Percentiles rank a stretch among this genome's conserved stretches.
Conservation (phyloP, 495 filamentous ascomycete species). For the Penicillium cataractarum region DNA sequence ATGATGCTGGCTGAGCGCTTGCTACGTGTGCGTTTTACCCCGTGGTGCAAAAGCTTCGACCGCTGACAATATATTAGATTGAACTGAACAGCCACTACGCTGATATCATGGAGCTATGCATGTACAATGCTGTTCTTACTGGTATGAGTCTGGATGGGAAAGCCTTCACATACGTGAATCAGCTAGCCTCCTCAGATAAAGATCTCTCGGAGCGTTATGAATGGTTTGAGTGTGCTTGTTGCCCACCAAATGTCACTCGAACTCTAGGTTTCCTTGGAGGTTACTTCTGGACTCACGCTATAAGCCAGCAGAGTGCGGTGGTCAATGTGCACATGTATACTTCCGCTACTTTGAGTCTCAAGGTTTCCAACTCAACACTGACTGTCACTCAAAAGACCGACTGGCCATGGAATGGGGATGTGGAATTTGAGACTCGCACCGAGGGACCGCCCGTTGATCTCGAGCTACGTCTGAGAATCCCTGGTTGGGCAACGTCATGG, state of each 20-base stretch:
- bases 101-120: constrained; percentile 61
- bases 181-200: constrained; percentile 54
- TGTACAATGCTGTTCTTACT: constrained; percentile 63
- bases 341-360: constrained; percentile 46
- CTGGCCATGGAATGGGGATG: constrained; percentile 59
- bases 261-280: constrained; percentile 57
- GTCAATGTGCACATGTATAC: constrained; percentile 59
- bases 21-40: constrained; percentile 40
- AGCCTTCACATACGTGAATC: constrained; percentile 60
- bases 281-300: constrained; percentile 52
- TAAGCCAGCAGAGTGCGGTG: constrained; percentile 28
- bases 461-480: constrained; percentile 50
- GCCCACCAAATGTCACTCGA: constrained; percentile 59
- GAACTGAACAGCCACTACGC: constrained; percentile 56
- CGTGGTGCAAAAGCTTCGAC: neutral
- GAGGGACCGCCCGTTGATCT: constrained; percentile 29
- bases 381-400: constrained; percentile 51
- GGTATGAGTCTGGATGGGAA: constrained; percentile 46
- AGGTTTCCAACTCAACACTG: constrained; percentile 38
- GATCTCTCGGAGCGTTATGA: constrained; percentile 45
- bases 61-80: constrained; percentile 32
- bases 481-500: constrained; percentile 53
- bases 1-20: constrained; percentile 62
- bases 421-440: constrained; percentile 43
- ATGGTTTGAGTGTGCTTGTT: constrained; percentile 62